A percentile compares a stretch with the other conserved stretches of the same genome.
Evolutionary conservation across 2,329 filamentous ascomycete genomes (phyloP).

Genomic region (Cercospora sesami): DNA sequence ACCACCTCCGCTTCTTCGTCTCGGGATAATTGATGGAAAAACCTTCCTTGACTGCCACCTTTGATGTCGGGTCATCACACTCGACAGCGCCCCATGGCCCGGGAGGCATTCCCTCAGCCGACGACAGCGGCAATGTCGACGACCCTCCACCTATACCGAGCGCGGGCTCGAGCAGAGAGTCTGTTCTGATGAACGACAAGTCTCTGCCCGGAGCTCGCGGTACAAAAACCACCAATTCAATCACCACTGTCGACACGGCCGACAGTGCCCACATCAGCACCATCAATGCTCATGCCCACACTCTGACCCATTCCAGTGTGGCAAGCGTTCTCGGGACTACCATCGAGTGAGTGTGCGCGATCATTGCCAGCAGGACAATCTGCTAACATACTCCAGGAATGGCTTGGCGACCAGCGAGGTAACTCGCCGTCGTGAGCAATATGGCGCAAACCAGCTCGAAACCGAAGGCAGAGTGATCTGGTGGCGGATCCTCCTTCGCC

Average conservation of each 20-base stretch:
- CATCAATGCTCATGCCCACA: slow-evolving; percentile 28
- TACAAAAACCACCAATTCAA: slow-evolving; percentile 23
- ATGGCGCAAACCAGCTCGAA: slow-evolving; percentile 37
- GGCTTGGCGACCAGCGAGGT: slow-evolving; percentile 31
- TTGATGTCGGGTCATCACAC: slow-evolving; percentile 28
- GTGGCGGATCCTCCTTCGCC: slow-evolving; percentile 39
- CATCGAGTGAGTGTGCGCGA: slow-evolving; percentile 22
- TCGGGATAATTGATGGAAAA: slow-evolving; percentile 33
- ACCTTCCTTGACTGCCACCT: slow-evolving; percentile 25
- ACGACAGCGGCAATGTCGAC: slow-evolving; percentile 32
- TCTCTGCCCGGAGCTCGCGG: slow-evolving; percentile 32
- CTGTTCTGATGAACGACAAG: slow-evolving; percentile 31
- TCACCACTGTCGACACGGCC: slow-evolving; percentile 20
- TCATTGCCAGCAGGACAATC: background rate
- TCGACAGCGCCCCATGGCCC: slow-evolving; percentile 27
- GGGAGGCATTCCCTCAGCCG: slow-evolving; percentile 25
- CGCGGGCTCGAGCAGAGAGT: slow-evolving; percentile 32
- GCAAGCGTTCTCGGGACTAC: slow-evolving; percentile 25
- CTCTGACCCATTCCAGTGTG: slow-evolving; percentile 23
- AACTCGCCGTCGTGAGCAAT: slow-evolving; percentile 27
- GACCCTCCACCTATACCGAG: slow-evolving; percentile 36
- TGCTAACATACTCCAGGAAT: slow-evolving; percentile 21
- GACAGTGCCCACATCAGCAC: slow-evolving; percentile 21
- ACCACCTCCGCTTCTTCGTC: slow-evolving; percentile 11
- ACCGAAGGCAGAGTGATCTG: slow-evolving; percentile 34